phyloP scores from a whole-genome alignment of 768 basidiomycete species.

The Lyophyllum shimeji region DNA sequence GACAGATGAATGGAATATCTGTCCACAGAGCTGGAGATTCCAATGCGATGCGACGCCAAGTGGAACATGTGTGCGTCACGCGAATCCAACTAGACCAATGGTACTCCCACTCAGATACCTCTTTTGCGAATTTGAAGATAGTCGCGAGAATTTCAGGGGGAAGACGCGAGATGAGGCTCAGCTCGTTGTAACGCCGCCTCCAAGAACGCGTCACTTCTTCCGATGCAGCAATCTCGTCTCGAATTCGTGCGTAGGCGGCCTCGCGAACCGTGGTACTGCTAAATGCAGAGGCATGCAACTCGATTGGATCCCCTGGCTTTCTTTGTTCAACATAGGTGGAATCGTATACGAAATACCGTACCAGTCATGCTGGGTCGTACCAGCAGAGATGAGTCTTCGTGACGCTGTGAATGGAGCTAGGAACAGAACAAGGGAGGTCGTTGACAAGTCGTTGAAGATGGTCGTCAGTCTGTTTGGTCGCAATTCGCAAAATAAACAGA shows the following conservation, averaged over 20 bases:
- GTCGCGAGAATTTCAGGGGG: not conserved
- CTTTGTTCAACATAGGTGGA: too few relatives aligned
- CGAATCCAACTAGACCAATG: not conserved
- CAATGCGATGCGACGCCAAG: constrained; percentile 1
- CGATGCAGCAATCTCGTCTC: not conserved
- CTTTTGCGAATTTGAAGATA: not conserved
- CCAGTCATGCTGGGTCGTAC: too few relatives aligned
- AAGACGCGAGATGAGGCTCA: not conserved
- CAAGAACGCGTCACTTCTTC: not conserved
- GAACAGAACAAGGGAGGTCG: too few relatives aligned
- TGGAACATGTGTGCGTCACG: not conserved
- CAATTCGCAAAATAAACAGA: too few relatives aligned
- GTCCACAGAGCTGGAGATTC: not conserved
- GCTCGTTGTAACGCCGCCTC: not conserved
- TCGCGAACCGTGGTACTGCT: not conserved
- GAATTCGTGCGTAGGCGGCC: not conserved
- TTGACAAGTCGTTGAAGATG: too few relatives aligned
- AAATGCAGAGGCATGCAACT: not conserved
- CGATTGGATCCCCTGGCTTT: too few relatives aligned
- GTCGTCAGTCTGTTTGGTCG: too few relatives aligned
- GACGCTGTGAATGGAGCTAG: too few relatives aligned
- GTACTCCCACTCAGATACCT: not conserved
- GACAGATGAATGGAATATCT: not conserved
- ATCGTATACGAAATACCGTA: too few relatives aligned
- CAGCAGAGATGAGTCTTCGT: too few relatives aligned